These are phyloP conservation scores for Hydnomerulius pinastri DNA, from an alignment of 768 basidiomycete species.

Conservation along the genomic window DNA sequence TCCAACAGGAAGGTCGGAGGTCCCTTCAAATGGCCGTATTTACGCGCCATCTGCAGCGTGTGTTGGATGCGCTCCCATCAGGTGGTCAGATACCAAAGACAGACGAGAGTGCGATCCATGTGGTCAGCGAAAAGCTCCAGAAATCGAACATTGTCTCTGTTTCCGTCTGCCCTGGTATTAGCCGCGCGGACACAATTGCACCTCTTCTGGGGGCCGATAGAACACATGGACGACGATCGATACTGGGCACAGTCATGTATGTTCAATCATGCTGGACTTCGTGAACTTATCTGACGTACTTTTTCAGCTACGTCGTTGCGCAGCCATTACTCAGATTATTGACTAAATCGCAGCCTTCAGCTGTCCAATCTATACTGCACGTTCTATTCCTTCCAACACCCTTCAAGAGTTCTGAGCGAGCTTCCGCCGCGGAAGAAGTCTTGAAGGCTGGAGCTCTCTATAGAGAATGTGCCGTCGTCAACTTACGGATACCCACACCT, in stretches of 20 bases:
- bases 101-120: constrained; percentile 33
- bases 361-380: constrained; percentile 80
- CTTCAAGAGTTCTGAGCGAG: constrained; percentile 54
- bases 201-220: constrained; percentile 34
- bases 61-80: constrained; percentile 78
- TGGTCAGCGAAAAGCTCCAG: constrained; percentile 46
- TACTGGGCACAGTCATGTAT: constrained; percentile 51
- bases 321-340: constrained; percentile 69
- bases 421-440: constrained; percentile 52
- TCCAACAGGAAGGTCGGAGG: constrained; percentile 64
- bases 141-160: constrained; percentile 77
- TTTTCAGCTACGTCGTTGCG: constrained; percentile 59
- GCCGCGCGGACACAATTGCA: constrained; percentile 68
- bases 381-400: constrained; percentile 81
- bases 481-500: constrained; percentile 39
- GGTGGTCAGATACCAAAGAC: constrained; percentile 52
- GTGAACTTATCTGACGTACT: constrained; percentile 2
- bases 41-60: constrained; percentile 79
- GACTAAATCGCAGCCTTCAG: constrained; percentile 63
- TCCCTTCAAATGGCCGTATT: constrained; percentile 64
- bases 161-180: constrained; percentile 75
- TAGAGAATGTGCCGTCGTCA: constrained; percentile 70
- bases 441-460: constrained; percentile 80
- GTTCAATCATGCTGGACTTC: constrained; percentile 19
- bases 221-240: constrained; percentile 38